Base-by-base conservation (phyloP, 1,284 basidiomycete genomes). In the Malassezia psittaci region DNA sequence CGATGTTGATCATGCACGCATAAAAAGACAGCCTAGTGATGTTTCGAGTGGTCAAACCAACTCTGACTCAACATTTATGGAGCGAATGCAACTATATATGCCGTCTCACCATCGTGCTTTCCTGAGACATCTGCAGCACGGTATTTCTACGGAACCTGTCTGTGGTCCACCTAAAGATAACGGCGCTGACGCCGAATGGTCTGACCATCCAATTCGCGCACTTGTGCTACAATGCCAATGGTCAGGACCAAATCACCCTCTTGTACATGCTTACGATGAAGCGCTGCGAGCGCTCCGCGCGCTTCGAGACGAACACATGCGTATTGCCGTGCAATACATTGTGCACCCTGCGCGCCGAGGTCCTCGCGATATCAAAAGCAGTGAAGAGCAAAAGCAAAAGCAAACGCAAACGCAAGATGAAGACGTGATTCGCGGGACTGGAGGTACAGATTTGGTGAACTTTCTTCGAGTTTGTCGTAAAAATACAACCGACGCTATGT, bases 241-340 rank as follows among this genome's bases (percentile, higher is more conserved):
- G 37, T 55, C 61, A 36, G 54, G 54, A 15, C 48, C 60, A 38
- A 59, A 61, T 41, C 62, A 64, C 33, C 58, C 60, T 11, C 57
- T 70, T 12, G 62, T 63, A 8, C 54, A 49, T 2, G 61, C 68
- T 2, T 94, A 90, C 74, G 88, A 94, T 67, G 71, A 66, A 3
- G 84, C 86, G 0, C 81, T 94, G 7, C 75, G 75, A 8, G 81
- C 87, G 3, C 79, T 96, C 52, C 88, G 88, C 76, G 77, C 79
- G 47, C 85, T 96, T 72, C 80, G 90, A 47, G 87, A 93, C 67
- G 84, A 84, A 44, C 91, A 94, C 76, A 85, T 96, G 77, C 81
- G 83, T 51, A 85, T 94, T 54, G 89, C 86, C 19, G 82, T 86
- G 29, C 68, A 87, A 48, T 93, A 91, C 75, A 90, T 70, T 51